Base-by-base conservation (phyloP, 2,329 filamentous ascomycete species). In the Trichoderma brevicompactum region DNA sequence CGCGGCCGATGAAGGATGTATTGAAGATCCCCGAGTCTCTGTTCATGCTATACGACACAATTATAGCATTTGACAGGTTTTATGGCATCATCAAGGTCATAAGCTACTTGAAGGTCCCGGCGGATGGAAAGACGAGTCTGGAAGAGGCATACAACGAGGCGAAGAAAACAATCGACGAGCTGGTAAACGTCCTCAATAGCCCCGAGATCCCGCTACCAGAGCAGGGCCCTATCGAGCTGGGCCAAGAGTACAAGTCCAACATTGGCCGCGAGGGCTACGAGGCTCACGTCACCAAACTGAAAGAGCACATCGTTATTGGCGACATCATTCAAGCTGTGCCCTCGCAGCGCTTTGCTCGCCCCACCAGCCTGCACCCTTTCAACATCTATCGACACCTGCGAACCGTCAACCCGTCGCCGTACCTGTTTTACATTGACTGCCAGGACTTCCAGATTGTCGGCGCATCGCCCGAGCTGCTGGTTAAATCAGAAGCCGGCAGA, bases 281-380 rank as follows among this genome's bases (percentile, higher is more conserved):
- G 80, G 81, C 79, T n/a, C 94, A 98, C 76, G 95, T 99, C 64
- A 89, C 86, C 28, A 83, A 80, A 53, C 83, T 99, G 67, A 98
- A 98, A 82, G 84, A 92, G 78, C 94, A 98, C 82, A 98, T 99
- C 72, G 85, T 87, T 72, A 85, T 87, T 68, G 95, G 95, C 71
- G 93, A 98, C 81, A 98, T 99, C 75, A 98, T 99, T 79, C 95
- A 99, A 78, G 92, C 93, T 0, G 95, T 99, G 15, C 95, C 95
- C 1, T 97, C 93, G 48, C 95, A 99, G 79, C 88, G 95, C 60
- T 92, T 98, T 74, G 89, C 94, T 7, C 87, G 94, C 34, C 94
- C 94, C 13, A 99, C 95, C 2, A 88, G 87, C 64, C 83, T 99
- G 49, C 95, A 99, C 77, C 94, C 95, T 0, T 99, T 98, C 84